These are phyloP conservation scores for Trichoderma brevicompactum DNA, from an alignment of 2,329 filamentous ascomycete species.

Conservation along the genomic window DNA sequence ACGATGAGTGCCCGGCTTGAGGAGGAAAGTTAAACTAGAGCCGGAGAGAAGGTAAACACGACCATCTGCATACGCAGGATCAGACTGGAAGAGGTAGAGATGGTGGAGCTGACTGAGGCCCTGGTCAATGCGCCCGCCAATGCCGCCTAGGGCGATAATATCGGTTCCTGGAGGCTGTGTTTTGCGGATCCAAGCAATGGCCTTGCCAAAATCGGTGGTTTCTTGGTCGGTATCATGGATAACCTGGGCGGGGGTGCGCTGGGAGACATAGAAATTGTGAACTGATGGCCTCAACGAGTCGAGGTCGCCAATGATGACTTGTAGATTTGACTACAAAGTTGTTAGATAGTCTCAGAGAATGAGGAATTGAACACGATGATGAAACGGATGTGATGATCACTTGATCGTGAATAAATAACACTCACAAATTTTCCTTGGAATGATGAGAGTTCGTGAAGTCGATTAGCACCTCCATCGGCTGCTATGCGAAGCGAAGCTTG, in stretches of 20 bases:
- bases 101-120: constrained; percentile 88
- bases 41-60: constrained; percentile 80
- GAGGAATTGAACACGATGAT: not conserved
- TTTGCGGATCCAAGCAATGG: constrained; percentile 62
- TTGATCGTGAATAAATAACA: constrained; percentile 7
- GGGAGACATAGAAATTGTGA: constrained; percentile 66
- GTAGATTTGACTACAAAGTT: constrained; percentile 57
- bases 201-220: constrained; percentile 90
- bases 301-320: constrained; percentile 84
- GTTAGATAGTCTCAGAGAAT: constrained; percentile 9
- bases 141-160: constrained; percentile 80
- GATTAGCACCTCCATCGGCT: constrained; percentile 90
- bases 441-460: constrained; percentile 58
- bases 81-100: constrained; percentile 66
- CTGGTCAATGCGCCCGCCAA: constrained; percentile 91
- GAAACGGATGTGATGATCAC: not conserved
- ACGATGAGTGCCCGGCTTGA: constrained; percentile 69
- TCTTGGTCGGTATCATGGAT: constrained; percentile 79
- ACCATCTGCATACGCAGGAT: constrained; percentile 55
- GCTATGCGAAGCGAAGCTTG: constrained; percentile 72
- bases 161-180: constrained; percentile 50
- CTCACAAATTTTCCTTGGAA: constrained; percentile 51
- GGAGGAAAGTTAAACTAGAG: constrained; percentile 78
- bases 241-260: constrained; percentile 58
- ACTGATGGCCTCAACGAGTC: constrained; percentile 75